A percentile compares a stretch with the other conserved stretches of the same genome.
Conservation (phyloP, 2,329 filamentous ascomycete genomes). For the Rosellinia necatrix region DNA sequence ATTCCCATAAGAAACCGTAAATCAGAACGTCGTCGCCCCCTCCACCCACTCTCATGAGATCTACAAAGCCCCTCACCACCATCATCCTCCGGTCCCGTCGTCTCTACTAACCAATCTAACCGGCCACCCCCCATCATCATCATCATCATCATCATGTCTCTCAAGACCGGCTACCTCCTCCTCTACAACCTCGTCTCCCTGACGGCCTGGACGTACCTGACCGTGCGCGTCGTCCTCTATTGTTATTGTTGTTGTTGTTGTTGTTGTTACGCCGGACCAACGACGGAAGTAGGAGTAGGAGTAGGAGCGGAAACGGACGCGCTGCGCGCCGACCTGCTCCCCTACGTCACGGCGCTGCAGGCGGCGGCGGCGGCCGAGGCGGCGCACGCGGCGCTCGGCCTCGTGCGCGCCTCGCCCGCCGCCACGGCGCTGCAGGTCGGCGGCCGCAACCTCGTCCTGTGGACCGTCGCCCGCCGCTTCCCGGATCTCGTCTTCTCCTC, state of each 20-base stretch:
- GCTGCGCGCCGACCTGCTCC: background rate
- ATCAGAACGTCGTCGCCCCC: too few relatives aligned
- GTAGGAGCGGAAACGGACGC: too few relatives aligned
- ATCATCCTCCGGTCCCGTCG: too few relatives aligned
- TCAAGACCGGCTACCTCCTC: slow-evolving; percentile 24
- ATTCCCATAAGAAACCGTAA: too few relatives aligned
- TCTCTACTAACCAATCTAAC: too few relatives aligned
- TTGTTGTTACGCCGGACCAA: too few relatives aligned
- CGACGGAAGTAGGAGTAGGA: too few relatives aligned
- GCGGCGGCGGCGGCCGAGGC: slow-evolving; percentile 66
- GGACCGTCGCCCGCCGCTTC: slow-evolving; percentile 64
- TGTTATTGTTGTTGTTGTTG: too few relatives aligned
- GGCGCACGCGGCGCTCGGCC: slow-evolving; percentile 60
- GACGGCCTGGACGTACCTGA: slow-evolving; percentile 25
- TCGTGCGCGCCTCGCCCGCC: slow-evolving; percentile 66
- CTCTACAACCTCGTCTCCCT: slow-evolving; percentile 30
- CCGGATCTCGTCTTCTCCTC: slow-evolving; percentile 52
- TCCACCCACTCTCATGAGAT: too few relatives aligned
- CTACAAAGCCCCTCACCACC: too few relatives aligned
- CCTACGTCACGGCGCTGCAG: slow-evolving; percentile 41
- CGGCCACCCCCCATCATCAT: too few relatives aligned
- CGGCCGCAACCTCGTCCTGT: slow-evolving; percentile 67
- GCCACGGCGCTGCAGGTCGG: slow-evolving; percentile 72
- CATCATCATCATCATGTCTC: background rate
- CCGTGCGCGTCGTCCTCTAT: background rate